Conservation (phyloP, 192 early-diverging fungal genomes). For the Umbelopsis isabellina region DNA sequence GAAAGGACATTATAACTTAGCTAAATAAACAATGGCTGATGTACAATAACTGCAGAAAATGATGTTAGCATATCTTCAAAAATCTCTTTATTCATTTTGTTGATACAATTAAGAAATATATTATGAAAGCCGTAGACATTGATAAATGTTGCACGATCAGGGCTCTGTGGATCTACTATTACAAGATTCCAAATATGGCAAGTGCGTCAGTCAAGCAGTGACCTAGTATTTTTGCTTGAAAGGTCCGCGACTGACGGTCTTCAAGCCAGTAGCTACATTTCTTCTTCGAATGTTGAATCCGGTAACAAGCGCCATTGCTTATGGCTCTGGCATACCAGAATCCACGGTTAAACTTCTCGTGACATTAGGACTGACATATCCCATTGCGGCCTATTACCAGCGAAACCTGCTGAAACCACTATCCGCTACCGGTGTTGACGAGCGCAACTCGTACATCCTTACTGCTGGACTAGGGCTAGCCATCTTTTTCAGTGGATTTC, state of each 20-base stretch:
- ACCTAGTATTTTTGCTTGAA: background rate
- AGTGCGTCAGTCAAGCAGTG: too few species aligned
- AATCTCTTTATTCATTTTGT: too few species aligned
- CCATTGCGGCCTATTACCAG: constrained; percentile 48
- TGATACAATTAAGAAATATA: too few species aligned
- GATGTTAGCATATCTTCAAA: too few species aligned
- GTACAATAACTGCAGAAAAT: too few species aligned
- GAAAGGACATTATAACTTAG: too few species aligned
- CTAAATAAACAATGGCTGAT: too few species aligned
- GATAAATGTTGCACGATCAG: too few species aligned
- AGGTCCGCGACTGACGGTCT: background rate
- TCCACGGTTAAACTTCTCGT: constrained; percentile 50
- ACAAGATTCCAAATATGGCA: too few species aligned
- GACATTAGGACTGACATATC: constrained; percentile 51
- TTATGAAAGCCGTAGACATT: too few species aligned
- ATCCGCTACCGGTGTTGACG: constrained; percentile 39
- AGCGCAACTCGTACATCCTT: constrained; percentile 52
- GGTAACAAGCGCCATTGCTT: constrained; percentile 20
- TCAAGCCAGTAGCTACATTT: background rate
- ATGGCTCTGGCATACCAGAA: constrained; percentile 53
- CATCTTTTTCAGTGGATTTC: constrained; percentile 51
- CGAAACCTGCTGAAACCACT: constrained; percentile 14
- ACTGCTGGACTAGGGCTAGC: constrained; percentile 47
- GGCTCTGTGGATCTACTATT: too few species aligned
- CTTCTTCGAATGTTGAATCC: background rate